Evolutionary conservation across 805 yeast species (phyloP).

Genomic region (Kodamaea nitidulidarum): DNA sequence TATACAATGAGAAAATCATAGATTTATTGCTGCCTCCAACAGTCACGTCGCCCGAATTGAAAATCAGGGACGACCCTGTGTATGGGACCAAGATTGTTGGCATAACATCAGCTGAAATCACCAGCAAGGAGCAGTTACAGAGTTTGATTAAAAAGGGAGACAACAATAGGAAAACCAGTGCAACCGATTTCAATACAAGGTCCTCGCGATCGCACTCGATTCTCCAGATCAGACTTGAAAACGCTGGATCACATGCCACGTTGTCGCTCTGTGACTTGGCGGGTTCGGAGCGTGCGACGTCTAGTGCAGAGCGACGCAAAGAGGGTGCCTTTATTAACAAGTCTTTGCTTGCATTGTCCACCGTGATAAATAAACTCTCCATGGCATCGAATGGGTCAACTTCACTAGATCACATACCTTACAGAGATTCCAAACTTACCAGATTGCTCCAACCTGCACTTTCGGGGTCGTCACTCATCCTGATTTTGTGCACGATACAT

Average conservation of each 20-base stretch:
- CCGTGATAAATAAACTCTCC: conserved; percentile 82
- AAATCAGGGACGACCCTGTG: conserved; percentile 70
- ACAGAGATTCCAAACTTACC: conserved; percentile 89
- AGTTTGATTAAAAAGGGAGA: conserved; percentile 66
- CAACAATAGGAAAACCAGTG: conserved; percentile 69
- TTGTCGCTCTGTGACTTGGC: conserved; percentile 92
- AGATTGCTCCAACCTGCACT: conserved; percentile 87
- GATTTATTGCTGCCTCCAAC: conserved; percentile 54
- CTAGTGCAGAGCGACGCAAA: conserved; percentile 73
- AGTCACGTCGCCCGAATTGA: conserved; percentile 50
- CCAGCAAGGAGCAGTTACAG: conserved; percentile 56
- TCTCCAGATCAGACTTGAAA: conserved; percentile 53
- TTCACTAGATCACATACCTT: conserved; percentile 69
- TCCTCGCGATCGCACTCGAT: conserved; percentile 93
- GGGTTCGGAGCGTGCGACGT: conserved; percentile 81
- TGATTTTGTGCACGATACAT: conserved; percentile 84
- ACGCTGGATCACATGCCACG: conserved; percentile 49
- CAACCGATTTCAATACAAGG: conserved; percentile 83
- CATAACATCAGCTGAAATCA: conserved; percentile 57
- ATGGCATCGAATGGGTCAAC: conserved; percentile 19
- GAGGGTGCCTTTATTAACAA: conserved; percentile 94
- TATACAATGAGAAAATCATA: conserved; percentile 80
- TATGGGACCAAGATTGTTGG: conserved; percentile 77
- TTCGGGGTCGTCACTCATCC: conserved; percentile 79
- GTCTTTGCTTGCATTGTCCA: conserved; percentile 82